Evolutionary conservation across 176 grass and related monocot species (phyloP).

Genomic region (Raddia distichophylla): DNA sequence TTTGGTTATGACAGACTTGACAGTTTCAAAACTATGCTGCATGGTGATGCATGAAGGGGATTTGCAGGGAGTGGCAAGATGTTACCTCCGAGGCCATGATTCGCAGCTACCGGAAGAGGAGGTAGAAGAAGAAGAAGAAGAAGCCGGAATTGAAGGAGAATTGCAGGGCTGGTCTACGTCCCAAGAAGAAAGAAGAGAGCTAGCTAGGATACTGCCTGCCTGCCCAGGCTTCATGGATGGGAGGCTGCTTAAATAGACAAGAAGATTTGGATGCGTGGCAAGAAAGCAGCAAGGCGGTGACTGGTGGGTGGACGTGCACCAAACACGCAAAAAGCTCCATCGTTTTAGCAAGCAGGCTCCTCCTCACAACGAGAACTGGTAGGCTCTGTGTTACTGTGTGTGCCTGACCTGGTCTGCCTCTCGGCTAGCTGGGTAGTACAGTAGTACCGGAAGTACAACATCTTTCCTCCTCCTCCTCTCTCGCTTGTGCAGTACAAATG

Average conservation of each 20-base stretch:
- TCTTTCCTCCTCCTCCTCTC: not conserved
- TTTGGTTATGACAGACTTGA: not conserved
- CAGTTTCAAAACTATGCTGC: not conserved
- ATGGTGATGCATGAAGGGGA: not conserved
- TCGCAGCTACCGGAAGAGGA: not conserved
- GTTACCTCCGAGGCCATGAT: constrained; percentile 60
- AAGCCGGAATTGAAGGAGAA: not conserved
- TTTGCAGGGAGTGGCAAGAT: not conserved
- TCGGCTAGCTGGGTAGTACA: constrained; percentile 44
- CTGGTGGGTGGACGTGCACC: constrained; percentile 47
- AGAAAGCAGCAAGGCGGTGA: constrained; percentile 29
- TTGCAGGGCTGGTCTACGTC: not conserved
- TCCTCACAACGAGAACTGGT: not conserved
- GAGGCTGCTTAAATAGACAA: constrained; percentile 43
- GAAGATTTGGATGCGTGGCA: constrained; percentile 28
- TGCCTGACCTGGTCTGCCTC: not conserved
- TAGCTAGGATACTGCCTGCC: not conserved
- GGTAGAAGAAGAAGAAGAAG: no score
- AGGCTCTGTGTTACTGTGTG: constrained; percentile 17
- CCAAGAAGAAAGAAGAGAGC: not conserved
- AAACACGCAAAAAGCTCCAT: constrained; percentile 36
- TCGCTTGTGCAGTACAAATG: constrained; percentile 41
- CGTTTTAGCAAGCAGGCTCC: not conserved
- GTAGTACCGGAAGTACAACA: constrained; percentile 43
- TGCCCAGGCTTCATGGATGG: constrained; percentile 33